Base-by-base conservation (phyloP, 441 rosid genomes). In the Syzygium syzygioides region DNA sequence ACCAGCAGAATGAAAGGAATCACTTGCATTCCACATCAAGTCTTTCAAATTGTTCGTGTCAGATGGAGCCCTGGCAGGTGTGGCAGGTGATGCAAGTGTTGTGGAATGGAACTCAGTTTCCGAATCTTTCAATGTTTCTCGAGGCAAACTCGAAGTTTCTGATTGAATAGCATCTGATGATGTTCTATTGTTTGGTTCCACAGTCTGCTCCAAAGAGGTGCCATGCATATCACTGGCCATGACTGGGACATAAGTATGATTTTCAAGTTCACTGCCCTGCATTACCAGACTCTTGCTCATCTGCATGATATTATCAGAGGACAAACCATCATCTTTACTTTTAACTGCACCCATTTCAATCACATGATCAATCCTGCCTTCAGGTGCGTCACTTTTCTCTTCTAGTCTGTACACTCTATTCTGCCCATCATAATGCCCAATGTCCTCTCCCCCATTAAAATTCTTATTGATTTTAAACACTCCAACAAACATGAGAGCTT, bases 241-340 rank as follows among this genome's bases (percentile, higher is more conserved):
- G 90, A 93, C 92, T 89, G 88, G 23, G 54, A 87, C 87, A 85
- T 91, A 64, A 88, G 59, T 85, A 79, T 86, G 91, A 71, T 91
- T 94, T 87, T 86, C 91, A 88, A 87, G 90, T 88, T 90, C 86
- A 87, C 87, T 90, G 85, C 88, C 87, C 86, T 92, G 91, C 59
- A 87, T 53, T 41, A 86, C 92, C 89, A 85, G 87, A 79, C 56
- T 87, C 55, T 83, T 90, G 34, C 86, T 90, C 87, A 86, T 87
- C 41, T 89, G 92, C 37, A 89, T 86, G 68, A 83, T 92, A 79
- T 91, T 89, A 80, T 90, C 89, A 55, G 90, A 91, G 5, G 53
- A 87, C 13, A 90, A 80, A 88, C 87, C 88, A 84, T 66, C 88
- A 71, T 91, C 92, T 5, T 15, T 48, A 48, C 53, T 79, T 41